Base-by-base conservation (phyloP, 805 yeast species). In the Pichia pseudocactophila region DNA sequence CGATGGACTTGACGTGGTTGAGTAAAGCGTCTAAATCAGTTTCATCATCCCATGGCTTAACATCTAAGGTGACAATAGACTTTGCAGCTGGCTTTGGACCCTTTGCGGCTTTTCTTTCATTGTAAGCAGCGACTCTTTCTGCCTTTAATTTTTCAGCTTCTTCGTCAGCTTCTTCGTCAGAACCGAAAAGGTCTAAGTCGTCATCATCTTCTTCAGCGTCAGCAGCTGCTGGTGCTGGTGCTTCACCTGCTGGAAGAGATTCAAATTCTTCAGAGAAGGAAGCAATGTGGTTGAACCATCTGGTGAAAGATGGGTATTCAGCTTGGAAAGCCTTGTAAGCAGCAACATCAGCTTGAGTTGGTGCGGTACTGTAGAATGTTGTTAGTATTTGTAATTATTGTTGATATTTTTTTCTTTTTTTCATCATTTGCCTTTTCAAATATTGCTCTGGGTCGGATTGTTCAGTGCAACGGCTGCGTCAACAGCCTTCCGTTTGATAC, bases 1-100 rank as follows among this genome's bases (percentile, higher is more conserved):
- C 85, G 59, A 90, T 70, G 58, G 76, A 63, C 79, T 87, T 89
- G 63, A 88, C 96, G 70, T 79, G 78, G 51, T 82, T 89, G 57
- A 86, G 69, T 73, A 92, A 65, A 69, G 81, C 82, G 51, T 92
- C 95, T 66, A 92, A 76, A 66, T 90, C 82, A 58, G 99, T 92
- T 78, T 92, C 97, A 64, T 92, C 98, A 71, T 92, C 98, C 99
- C 99, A 92, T 74, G 97, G 97, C 82, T 92, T 92, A 60, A 92
- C 95, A 61, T 92, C 98, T 61, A 92, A 65, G 63, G 99, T 90
- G 63, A 92, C 96, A 57, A 88, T 73, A 50, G 97, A 86, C 78
- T 92, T 92, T 65, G 98, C 97, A 70, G 96, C 96, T 62, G 97
- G 88, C 80, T 88, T 88, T 62, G 97, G 87, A 66, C 94, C 94